Evolutionary conservation across 2,329 filamentous ascomycete species (phyloP).

Genomic region (Talaromyces sp.): DNA sequence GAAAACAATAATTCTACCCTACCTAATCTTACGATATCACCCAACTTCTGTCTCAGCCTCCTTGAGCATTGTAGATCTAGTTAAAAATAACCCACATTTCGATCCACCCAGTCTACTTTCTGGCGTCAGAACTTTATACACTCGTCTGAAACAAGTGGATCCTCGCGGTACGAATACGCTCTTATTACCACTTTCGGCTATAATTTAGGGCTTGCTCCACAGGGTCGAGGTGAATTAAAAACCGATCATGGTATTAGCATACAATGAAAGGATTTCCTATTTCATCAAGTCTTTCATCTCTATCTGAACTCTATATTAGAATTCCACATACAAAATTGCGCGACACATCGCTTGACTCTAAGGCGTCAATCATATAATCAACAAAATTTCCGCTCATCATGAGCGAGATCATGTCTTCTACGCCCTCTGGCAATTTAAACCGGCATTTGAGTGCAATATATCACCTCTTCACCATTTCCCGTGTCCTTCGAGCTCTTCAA

Average conservation of each 20-base stretch:
- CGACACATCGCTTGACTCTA: neutral
- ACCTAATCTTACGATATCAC: no score
- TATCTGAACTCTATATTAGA: neutral
- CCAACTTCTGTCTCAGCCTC: no score
- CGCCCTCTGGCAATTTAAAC: neutral
- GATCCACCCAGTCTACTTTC: no score
- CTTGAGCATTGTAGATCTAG: no score
- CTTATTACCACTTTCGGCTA: neutral
- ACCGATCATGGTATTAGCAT: neutral
- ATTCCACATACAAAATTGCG: neutral
- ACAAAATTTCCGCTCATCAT: neutral
- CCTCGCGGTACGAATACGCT: neutral
- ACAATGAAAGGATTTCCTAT: neutral
- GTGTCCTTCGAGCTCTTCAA: neutral
- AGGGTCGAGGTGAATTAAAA: neutral
- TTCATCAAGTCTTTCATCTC: neutral
- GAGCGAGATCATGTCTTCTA: neutral
- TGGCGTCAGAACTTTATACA: no score
- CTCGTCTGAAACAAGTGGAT: neutral
- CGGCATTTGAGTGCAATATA: neutral
- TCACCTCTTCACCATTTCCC: neutral
- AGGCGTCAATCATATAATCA: neutral
- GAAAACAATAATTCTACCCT: no score
- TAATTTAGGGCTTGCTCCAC: neutral
- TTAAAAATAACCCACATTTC: no score